These are phyloP conservation scores for Lactifluus hygrophoroides DNA, from an alignment of 768 basidiomycete species.

Conservation along the genomic window DNA sequence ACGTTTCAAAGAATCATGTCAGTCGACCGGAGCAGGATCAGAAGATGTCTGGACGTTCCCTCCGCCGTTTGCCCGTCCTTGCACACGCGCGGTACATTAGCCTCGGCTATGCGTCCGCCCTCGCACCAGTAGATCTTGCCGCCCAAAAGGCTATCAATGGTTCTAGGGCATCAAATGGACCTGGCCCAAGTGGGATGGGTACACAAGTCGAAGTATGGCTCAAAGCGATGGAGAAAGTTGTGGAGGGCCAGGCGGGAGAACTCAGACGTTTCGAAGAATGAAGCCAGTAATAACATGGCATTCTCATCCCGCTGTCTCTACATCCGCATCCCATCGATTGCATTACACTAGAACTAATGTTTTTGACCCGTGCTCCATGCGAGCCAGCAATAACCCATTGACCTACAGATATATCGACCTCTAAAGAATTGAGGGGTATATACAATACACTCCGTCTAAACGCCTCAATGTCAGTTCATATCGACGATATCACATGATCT, in stretches of 20 bases:
- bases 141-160: conserved; percentile 7
- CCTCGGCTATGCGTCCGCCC: conserved; percentile 8
- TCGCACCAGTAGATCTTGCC: background rate
- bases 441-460: background rate
- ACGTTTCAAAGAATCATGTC: background rate
- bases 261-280: conserved; percentile 35
- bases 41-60: conserved; percentile 85
- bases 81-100: conserved; percentile 81
- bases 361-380: background rate
- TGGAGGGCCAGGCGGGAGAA: conserved; percentile 48
- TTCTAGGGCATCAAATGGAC: background rate
- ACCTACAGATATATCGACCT: background rate
- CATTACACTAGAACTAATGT: background rate
- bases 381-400: background rate
- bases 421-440: background rate
- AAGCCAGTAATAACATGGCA: background rate
- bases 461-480: background rate
- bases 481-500: background rate
- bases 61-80: conserved; percentile 90
- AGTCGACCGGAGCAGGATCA: conserved; percentile 39
- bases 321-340: background rate
- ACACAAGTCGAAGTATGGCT: conserved; percentile 64
- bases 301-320: background rate
- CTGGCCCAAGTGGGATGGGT: conserved; percentile 24
- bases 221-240: conserved; percentile 73